Conservation (phyloP, 2,329 filamentous ascomycete species). For the Sordariomycetes sp. region DNA sequence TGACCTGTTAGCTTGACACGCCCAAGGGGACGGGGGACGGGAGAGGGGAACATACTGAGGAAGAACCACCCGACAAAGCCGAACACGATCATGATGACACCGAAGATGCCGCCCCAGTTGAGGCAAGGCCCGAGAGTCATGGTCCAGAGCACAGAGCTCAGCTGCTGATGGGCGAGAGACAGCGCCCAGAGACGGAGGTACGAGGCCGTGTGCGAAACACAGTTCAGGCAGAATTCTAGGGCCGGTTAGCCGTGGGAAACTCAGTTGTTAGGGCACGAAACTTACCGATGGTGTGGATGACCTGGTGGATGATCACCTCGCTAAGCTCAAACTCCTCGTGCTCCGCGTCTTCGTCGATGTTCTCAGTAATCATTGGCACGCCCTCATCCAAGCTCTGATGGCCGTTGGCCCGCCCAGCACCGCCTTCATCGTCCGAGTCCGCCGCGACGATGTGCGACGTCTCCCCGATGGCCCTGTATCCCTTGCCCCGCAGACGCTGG, state of each 20-base stretch:
- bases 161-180: conserved; percentile 94
- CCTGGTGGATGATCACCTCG: conserved; percentile 97
- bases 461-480: conserved; percentile 91
- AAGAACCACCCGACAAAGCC: conserved; percentile 87
- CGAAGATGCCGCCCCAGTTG: conserved; percentile 49
- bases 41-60: conserved; percentile 38
- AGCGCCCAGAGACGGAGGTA: conserved; percentile 98
- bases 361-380: conserved; percentile 79
- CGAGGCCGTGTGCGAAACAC: conserved; percentile 95
- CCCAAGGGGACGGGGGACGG: neutral
- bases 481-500: conserved; percentile 75
- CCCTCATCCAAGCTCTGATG: conserved; percentile 43
- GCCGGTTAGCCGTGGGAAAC: conserved; percentile 16
- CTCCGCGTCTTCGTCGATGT: conserved; percentile 53
- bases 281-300: conserved; percentile 96
- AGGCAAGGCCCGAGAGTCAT: conserved; percentile 87
- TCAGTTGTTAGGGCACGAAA: conserved; percentile 8
- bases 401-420: conserved; percentile 29
- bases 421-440: conserved; percentile 72
- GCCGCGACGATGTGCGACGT: conserved; percentile 78
- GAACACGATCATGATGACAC: conserved; percentile 70
- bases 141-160: conserved; percentile 88
- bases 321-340: conserved; percentile 97
- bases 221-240: conserved; percentile 94
- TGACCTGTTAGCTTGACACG: neutral